Conservation (phyloP, 805 yeast genomes). For the Saturnispora gosingensis region DNA sequence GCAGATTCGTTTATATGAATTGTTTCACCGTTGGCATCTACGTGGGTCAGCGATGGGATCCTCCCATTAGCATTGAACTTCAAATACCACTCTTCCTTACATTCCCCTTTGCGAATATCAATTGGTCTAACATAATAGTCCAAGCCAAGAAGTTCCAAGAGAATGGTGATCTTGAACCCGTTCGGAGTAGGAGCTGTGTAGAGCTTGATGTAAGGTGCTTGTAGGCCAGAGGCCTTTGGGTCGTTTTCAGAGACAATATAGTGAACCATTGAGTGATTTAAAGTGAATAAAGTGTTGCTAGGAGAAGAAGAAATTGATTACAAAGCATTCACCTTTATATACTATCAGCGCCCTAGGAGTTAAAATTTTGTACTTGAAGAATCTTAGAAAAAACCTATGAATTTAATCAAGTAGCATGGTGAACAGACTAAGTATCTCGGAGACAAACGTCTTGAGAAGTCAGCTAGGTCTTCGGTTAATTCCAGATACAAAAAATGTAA, state of each 20-base stretch:
- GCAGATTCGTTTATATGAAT: constrained; percentile 48
- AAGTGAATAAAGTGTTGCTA: not conserved
- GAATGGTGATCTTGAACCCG: constrained; percentile 34
- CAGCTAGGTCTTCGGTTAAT: constrained; percentile 15
- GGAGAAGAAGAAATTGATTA: not conserved
- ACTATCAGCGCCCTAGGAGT: not conserved
- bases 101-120: constrained; percentile 34
- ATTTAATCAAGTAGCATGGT: not conserved
- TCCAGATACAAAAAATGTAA: not conserved
- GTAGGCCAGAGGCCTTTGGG: constrained; percentile 25
- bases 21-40: constrained; percentile 31
- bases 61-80: constrained; percentile 54
- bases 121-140: constrained; percentile 34
- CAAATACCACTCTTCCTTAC: constrained; percentile 49
- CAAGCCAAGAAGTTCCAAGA: constrained; percentile 34
- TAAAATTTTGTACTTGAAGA: not conserved
- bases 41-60: constrained; percentile 45
- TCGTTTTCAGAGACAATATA: constrained; percentile 27
- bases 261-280: constrained; percentile 22
- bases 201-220: constrained; percentile 35
- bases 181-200: constrained; percentile 38
- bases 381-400: not conserved
- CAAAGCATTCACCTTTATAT: not conserved
- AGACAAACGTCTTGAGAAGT: constrained; percentile 18
- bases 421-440: constrained; percentile 11